Percentiles rank a stretch among this genome's conserved stretches.
These are phyloP conservation scores for Extremus antarcticus DNA, from an alignment of 495 filamentous ascomycete genomes.

Conservation along the genomic window DNA sequence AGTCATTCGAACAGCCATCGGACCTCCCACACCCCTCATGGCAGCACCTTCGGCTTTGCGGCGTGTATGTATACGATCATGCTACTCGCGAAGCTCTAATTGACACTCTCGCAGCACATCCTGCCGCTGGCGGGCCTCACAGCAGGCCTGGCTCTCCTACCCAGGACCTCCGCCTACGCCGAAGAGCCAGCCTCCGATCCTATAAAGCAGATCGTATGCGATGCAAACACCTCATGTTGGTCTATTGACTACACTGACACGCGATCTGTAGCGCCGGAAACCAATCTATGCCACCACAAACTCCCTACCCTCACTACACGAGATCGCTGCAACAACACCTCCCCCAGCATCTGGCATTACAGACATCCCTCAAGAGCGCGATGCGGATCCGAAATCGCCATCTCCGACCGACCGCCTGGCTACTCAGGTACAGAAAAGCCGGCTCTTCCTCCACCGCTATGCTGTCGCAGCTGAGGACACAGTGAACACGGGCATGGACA, in stretches of 20 bases:
- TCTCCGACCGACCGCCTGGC: constrained; percentile 88
- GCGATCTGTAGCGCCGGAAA: constrained; percentile 46
- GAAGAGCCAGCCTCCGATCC: constrained; percentile 38
- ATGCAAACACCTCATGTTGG: not conserved
- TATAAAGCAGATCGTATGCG: constrained; percentile 10
- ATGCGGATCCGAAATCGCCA: constrained; percentile 18
- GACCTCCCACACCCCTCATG: constrained; percentile 28
- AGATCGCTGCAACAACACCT: constrained; percentile 24
- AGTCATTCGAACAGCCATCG: constrained; percentile 26
- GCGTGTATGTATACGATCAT: constrained; percentile 29
- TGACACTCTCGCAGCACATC: constrained; percentile 37
- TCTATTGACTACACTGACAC: constrained; percentile 19
- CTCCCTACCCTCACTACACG: constrained; percentile 29
- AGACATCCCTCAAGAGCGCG: constrained; percentile 11
- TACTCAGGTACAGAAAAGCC: constrained; percentile 63
- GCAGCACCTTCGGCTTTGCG: constrained; percentile 37
- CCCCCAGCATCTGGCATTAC: constrained; percentile 22
- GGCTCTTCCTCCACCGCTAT: constrained; percentile 71
- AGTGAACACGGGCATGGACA: constrained; percentile 65
- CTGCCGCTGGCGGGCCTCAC: constrained; percentile 46
- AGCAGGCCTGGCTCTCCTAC: constrained; percentile 43
- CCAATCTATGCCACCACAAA: constrained; percentile 62
- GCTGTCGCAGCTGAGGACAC: constrained; percentile 60
- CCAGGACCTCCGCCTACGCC: constrained; percentile 44
- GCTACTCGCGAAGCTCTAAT: not conserved